Evolutionary conservation across 2,329 filamentous ascomycete genomes (phyloP).

Genomic region (Cladosporium halotolerans): DNA sequence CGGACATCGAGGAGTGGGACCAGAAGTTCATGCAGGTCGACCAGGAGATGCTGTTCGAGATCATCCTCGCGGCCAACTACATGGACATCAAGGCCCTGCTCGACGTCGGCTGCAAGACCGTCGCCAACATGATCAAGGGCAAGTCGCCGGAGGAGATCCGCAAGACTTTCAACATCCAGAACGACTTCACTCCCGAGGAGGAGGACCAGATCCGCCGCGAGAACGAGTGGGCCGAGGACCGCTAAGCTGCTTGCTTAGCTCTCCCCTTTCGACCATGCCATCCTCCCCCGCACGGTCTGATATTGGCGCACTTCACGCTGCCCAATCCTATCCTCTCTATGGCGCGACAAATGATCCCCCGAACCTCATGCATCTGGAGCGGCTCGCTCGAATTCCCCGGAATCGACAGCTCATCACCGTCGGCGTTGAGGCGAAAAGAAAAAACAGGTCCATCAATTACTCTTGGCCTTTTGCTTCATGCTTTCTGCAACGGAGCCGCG

Average conservation of each 20-base stretch:
- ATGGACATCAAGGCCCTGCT: slow-evolving; percentile 97
- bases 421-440: slow-evolving; percentile 1
- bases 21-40: slow-evolving; percentile 99
- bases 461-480: too few species aligned
- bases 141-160: slow-evolving; percentile 99
- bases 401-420: background rate
- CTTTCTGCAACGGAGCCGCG: too few species aligned
- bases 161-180: slow-evolving; percentile 99
- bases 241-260: slow-evolving; percentile 17
- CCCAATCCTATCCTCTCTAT: too few species aligned
- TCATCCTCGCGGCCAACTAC: slow-evolving; percentile 97
- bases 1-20: slow-evolving; percentile 99
- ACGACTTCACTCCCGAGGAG: slow-evolving; percentile 97
- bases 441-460: background rate
- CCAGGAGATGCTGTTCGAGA: slow-evolving; percentile 99
- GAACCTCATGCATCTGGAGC: slow-evolving; percentile 2
- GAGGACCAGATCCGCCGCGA: slow-evolving; percentile 77
- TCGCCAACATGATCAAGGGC: slow-evolving; percentile 99
- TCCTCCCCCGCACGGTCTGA: background rate
- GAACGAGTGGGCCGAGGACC: slow-evolving; percentile 46
- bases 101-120: slow-evolving; percentile 97
- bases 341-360: background rate
- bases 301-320: too few species aligned
- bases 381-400: background rate
- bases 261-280: background rate